Evolutionary conservation across 257 asterid species (phyloP).

Genomic region (Galeopsis tetrahit): DNA sequence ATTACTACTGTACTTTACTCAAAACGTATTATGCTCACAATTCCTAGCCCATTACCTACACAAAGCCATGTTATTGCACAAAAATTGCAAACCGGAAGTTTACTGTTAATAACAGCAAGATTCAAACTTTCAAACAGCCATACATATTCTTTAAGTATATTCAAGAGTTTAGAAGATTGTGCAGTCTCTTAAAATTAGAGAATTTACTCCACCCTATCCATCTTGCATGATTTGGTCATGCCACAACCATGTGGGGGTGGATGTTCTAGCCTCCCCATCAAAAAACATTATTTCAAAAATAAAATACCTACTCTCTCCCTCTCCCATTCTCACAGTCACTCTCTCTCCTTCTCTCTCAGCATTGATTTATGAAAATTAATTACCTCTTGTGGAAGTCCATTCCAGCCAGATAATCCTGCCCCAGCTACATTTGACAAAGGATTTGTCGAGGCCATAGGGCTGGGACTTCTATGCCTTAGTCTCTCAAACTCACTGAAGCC

Average conservation of each 20-base stretch:
- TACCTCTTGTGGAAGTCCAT: conserved; percentile 84
- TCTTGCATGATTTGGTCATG: not conserved
- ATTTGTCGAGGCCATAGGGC: conserved; percentile 94
- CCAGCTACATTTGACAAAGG: conserved; percentile 68
- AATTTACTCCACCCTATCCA: not conserved
- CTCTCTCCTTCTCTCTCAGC: too few species aligned
- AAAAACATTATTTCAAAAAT: not conserved
- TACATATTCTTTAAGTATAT: not conserved
- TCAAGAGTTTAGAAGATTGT: not conserved
- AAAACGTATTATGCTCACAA: not conserved
- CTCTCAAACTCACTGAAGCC: conserved; percentile 81
- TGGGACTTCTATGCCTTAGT: conserved; percentile 90
- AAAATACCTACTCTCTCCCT: not conserved
- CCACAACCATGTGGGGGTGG: not conserved
- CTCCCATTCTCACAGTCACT: too few species aligned
- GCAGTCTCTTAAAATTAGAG: not conserved
- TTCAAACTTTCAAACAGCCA: not conserved
- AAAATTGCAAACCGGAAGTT: not conserved
- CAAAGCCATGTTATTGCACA: not conserved
- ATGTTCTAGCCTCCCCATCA: not conserved
- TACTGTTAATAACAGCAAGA: conserved; percentile 7
- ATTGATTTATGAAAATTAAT: not conserved
- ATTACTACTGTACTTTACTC: not conserved
- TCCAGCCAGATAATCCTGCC: conserved; percentile 79
- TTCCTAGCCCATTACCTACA: not conserved